Percentiles rank a stretch among this genome's conserved stretches.
Evolutionary conservation across 139 green algal species (phyloP).

Genomic region (Auxenochlorella protothecoides): DNA sequence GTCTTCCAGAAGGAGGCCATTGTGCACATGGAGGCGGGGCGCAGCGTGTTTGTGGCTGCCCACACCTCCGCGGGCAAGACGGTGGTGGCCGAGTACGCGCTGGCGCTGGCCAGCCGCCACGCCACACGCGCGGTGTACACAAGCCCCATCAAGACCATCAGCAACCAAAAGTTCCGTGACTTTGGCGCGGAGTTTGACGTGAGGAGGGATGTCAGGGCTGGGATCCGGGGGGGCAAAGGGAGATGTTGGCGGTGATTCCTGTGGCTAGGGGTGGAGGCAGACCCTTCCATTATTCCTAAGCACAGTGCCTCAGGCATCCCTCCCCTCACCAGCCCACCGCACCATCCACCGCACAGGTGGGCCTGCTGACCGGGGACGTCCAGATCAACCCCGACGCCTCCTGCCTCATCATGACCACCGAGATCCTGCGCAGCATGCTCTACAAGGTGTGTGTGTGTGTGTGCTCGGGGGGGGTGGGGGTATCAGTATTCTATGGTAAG

Average conservation of each 20-base stretch:
- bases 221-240: background rate
- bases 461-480: too few relatives aligned
- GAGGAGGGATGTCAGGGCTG: background rate
- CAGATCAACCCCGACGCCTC: slow-evolving; percentile 74
- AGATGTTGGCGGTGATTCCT: background rate
- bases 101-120: slow-evolving; percentile 76
- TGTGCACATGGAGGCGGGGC: slow-evolving; percentile 51
- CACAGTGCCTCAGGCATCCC: background rate
- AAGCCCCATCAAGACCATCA: slow-evolving; percentile 97
- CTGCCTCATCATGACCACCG: slow-evolving; percentile 97
- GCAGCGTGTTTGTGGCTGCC: slow-evolving; percentile 84
- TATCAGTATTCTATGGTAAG: too few relatives aligned
- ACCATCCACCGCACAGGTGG: slow-evolving; percentile 40
- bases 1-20: slow-evolving; percentile 90
- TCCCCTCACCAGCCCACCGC: too few relatives aligned
- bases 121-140: slow-evolving; percentile 84
- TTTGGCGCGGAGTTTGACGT: slow-evolving; percentile 79
- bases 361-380: slow-evolving; percentile 91
- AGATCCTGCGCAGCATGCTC: slow-evolving; percentile 93
- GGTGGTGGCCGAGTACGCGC: slow-evolving; percentile 94
- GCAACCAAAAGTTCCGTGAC: slow-evolving; percentile 98
- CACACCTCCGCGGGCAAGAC: slow-evolving; percentile 96
- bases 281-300: too few relatives aligned
- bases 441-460: slow-evolving; percentile 49
- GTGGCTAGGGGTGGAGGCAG: background rate